Evolutionary conservation across 139 green algal species (phyloP).

Genomic region (Coelastrella sp.): DNA sequence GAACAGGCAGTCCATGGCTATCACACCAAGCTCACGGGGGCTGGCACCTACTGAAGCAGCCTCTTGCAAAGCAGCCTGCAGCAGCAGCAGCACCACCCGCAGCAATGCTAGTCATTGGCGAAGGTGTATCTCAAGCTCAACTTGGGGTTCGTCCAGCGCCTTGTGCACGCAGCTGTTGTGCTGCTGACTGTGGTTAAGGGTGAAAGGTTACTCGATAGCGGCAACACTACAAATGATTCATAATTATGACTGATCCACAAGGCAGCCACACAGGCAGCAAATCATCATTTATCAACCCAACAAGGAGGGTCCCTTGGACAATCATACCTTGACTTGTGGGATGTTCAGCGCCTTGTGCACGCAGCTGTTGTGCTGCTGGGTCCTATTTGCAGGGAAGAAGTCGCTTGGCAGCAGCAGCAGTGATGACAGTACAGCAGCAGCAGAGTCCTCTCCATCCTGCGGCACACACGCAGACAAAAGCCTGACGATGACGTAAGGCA

Average conservation of each 20-base stretch:
- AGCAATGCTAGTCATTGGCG: background rate
- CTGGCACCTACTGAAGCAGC: constrained; percentile 28
- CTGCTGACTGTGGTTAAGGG: background rate
- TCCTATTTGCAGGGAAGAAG: background rate
- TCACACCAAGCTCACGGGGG: constrained; percentile 45
- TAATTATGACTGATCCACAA: no score
- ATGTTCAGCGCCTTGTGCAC: constrained; percentile 34
- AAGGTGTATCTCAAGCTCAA: background rate
- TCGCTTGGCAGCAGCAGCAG: constrained; percentile 66
- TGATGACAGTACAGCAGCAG: constrained; percentile 48
- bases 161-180: constrained; percentile 42
- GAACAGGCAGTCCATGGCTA: constrained; percentile 43
- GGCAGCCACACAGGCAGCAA: no score
- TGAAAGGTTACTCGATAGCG: no score
- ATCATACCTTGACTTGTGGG: background rate
- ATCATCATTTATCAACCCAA: no score
- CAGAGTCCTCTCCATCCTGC: constrained; percentile 34
- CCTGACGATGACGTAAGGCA: background rate
- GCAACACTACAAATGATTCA: no score
- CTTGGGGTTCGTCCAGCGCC: background rate
- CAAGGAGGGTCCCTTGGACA: no score
- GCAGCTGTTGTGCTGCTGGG: constrained; percentile 3
- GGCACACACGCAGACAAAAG: background rate
- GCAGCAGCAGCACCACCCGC: background rate
- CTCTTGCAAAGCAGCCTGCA: constrained; percentile 44